Conservation (phyloP, 2,329 filamentous ascomycete species). For the Aschersonia sp. region DNA sequence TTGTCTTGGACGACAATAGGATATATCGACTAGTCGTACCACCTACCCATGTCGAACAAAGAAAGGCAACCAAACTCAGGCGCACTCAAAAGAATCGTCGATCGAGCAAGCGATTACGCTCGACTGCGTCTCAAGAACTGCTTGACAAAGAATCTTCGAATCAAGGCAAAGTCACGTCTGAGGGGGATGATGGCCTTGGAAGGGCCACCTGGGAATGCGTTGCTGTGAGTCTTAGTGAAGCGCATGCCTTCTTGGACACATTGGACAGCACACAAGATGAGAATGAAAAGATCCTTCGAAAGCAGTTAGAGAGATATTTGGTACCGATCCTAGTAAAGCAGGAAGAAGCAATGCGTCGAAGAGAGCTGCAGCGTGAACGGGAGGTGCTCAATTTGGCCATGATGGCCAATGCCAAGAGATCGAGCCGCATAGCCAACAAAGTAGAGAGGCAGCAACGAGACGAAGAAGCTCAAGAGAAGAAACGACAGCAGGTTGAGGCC, state of each 20-base stretch:
- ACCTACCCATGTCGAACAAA: constrained; percentile 42
- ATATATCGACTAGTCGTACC: constrained; percentile 80
- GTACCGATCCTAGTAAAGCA: constrained; percentile 74
- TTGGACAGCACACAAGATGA: constrained; percentile 65
- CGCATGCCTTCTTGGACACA: constrained; percentile 52
- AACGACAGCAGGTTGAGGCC: constrained; percentile 34
- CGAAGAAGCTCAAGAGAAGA: constrained; percentile 54
- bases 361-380: constrained; percentile 54
- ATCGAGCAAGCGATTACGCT: constrained; percentile 58
- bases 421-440: constrained; percentile 74
- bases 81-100: constrained; percentile 34
- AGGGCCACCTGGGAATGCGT: constrained; percentile 84
- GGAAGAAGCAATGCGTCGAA: constrained; percentile 57
- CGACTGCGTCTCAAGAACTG: constrained; percentile 19
- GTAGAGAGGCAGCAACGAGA: constrained; percentile 64
- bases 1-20: constrained; percentile 84
- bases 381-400: constrained; percentile 73
- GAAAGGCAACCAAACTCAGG: constrained; percentile 51
- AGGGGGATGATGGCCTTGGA: constrained; percentile 45
- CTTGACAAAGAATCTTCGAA: constrained; percentile 18
- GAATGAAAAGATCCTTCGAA: constrained; percentile 68
- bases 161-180: constrained; percentile 9
- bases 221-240: constrained; percentile 67
- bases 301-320: constrained; percentile 61
- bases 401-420: constrained; percentile 86